Conservation (phyloP, 2,329 filamentous ascomycete genomes). For the Teratosphaeria gauchensis region DNA sequence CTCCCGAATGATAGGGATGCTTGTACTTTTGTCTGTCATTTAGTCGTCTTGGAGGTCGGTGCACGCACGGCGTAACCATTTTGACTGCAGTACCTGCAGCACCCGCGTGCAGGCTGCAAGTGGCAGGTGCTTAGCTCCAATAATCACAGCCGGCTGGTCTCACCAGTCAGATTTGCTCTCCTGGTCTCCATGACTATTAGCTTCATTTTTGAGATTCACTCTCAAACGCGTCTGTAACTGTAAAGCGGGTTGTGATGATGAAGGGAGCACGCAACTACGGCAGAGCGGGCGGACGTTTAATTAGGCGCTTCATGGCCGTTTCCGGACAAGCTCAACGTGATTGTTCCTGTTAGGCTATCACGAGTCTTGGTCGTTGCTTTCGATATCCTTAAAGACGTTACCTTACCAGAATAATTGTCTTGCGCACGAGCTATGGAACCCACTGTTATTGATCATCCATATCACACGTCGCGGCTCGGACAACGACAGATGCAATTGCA, state of each 20-base stretch:
- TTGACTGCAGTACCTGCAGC: no score
- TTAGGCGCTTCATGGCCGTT: neutral
- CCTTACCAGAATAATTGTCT: neutral
- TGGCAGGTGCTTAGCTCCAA: no score
- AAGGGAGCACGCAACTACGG: neutral
- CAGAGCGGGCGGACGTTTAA: neutral
- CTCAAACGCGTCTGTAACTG: neutral
- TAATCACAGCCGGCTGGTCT: no score
- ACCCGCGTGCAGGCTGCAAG: no score
- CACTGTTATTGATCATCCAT: neutral
- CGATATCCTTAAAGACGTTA: neutral
- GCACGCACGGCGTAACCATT: no score
- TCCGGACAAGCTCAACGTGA: neutral
- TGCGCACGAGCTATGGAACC: neutral
- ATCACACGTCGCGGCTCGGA: neutral
- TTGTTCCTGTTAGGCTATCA: neutral
- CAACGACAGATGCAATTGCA: neutral
- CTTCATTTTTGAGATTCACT: neutral
- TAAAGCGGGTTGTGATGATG: neutral
- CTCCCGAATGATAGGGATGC: neutral
- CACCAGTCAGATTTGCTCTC: no score
- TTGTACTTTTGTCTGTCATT: no score
- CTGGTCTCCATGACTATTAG: no score
- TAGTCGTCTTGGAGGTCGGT: no score
- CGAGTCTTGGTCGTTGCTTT: neutral